phyloP scores from a whole-genome alignment of 2,329 filamentous ascomycete species.

The Paradendryphiella salina region DNA sequence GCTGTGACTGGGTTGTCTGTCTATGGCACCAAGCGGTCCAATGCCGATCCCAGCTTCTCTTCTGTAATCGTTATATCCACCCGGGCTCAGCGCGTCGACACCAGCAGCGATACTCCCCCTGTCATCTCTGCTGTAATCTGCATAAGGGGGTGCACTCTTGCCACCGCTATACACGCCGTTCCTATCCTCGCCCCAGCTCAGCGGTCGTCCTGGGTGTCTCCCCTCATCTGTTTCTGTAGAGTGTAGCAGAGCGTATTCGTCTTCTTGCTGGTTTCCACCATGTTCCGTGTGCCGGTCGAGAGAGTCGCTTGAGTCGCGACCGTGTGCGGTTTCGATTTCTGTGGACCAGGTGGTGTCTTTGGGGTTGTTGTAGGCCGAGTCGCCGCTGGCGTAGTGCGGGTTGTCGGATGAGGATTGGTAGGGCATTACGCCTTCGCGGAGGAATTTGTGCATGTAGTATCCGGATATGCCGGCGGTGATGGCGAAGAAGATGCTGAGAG shows the following conservation, averaged over 20 bases:
- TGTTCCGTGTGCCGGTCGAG: conserved; percentile 46
- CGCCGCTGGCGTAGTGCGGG: conserved; percentile 47
- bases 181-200: conserved; percentile 46
- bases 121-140: conserved; percentile 30
- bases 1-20: conserved; percentile 20
- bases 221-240: conserved; percentile 46
- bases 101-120: conserved; percentile 18
- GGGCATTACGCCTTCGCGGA: conserved; percentile 60
- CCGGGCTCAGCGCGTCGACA: conserved; percentile 39
- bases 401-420: conserved; percentile 49
- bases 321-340: conserved; percentile 47
- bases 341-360: conserved; percentile 52
- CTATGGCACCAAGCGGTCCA: conserved; percentile 3
- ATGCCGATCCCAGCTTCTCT: conserved; percentile 21
- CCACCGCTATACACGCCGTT: conserved; percentile 26
- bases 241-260: conserved; percentile 57
- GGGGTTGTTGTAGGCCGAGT: conserved; percentile 22
- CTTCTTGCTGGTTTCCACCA: conserved; percentile 54
- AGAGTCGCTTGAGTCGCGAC: conserved; percentile 48
- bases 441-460: conserved; percentile 60
- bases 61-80: conserved; percentile 44
- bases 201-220: conserved; percentile 46
- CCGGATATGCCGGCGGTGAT: conserved; percentile 58
- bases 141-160: conserved; percentile 43
- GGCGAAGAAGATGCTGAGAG: conserved; percentile 56